Evolutionary conservation across 1,284 basidiomycete genomes (phyloP), one percentile per base, ranked within the genome.

Genomic region (Moesziomyces sp.): DNA sequence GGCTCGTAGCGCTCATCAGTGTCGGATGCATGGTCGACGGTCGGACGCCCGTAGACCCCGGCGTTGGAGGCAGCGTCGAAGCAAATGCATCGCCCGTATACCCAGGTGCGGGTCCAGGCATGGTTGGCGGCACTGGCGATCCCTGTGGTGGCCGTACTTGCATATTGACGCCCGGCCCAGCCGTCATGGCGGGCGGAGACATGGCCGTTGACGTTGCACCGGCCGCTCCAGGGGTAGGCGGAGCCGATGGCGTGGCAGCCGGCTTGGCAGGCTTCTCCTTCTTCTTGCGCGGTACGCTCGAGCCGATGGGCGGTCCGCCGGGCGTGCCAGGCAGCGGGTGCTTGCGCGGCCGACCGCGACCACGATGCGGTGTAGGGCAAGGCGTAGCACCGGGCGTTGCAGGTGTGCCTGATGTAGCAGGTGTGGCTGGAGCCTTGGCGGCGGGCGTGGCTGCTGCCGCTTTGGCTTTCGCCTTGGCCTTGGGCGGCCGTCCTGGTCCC

Each of bases 21-120:
- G 70, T 73, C 18, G 70, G 70, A 58, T 73, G 70, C 64, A 60
- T 64, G 14, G 70, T 73, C n/a, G 69, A 50, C 28, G 63, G 62
- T 6, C 59, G 58, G 5, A 62, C 59, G 11, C 23, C 42, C 47
- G 51, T 58, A 1, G 55, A 45, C 13, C 38, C 52, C 2, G 60
- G 63, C 26, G 57, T 58, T 1, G 64, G 70, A 30, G 63, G 70
- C 40, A 73, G 51, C 6, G 52, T 59, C 4, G 70, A 67, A n/a
- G 53, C 44, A 44, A 72, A 66, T 40, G 46, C 50, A 55, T 72
- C 69, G 11, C 69, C 69, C 30, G 62, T 52, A 35, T 72, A 63
- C 3, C 69, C 69, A 2, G 69, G 69, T 21, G 63, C 46, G 4
- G 69, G 69, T 24, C 63, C 69, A 23, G 69, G 69, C 63, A 72